phyloP scores from a whole-genome alignment of 768 basidiomycete species.

The Myochromella boudieri region DNA sequence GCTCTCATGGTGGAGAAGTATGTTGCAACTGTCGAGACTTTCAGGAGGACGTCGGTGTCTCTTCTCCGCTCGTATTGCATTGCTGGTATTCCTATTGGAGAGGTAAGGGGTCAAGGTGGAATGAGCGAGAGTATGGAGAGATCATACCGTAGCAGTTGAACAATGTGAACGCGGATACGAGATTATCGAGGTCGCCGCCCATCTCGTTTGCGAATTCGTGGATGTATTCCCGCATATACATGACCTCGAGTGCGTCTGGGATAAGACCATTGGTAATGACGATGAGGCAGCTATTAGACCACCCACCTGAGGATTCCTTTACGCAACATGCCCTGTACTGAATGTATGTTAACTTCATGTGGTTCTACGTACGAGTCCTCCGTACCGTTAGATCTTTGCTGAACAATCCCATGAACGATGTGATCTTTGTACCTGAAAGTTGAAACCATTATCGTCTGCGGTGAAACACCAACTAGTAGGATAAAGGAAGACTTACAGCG shows the following conservation, averaged over 20 bases:
- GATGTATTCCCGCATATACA: background rate
- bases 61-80: constrained; percentile 14
- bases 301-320: background rate
- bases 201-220: background rate
- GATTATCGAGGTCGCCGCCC: background rate
- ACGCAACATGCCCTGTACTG: background rate
- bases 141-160: background rate
- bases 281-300: background rate
- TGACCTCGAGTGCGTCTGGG: background rate
- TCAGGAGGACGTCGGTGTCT: constrained; percentile 10
- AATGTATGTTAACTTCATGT: background rate
- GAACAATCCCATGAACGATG: background rate
- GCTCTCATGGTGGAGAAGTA: constrained; percentile 27
- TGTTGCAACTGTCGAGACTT: constrained; percentile 17
- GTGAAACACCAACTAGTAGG: background rate
- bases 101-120: background rate
- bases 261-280: background rate
- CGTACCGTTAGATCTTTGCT: background rate
- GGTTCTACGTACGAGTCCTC: background rate
- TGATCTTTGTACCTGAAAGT: too few species aligned
- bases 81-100: constrained; percentile 10
- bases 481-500: background rate
- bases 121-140: too few species aligned
- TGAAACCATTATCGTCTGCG: background rate
- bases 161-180: background rate